A percentile compares a stretch with the other conserved stretches of the same genome.
These are phyloP conservation scores for Sporobolomyces phaffii DNA, from an alignment of 768 basidiomycete species.

Conservation along the genomic window DNA sequence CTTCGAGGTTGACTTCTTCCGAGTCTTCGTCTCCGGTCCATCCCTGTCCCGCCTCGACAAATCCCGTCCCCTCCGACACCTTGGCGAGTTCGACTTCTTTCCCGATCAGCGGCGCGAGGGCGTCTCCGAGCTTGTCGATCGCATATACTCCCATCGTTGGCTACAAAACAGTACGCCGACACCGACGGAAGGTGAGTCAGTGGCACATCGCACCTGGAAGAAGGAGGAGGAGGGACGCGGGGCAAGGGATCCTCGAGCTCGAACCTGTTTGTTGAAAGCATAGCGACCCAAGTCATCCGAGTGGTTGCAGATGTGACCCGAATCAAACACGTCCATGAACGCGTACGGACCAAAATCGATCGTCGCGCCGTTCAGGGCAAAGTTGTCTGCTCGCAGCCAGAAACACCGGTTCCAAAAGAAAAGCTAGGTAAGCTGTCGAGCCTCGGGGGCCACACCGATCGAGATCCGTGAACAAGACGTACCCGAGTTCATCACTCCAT, in stretches of 20 bases:
- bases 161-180: slow-evolving; percentile 36
- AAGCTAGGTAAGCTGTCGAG: too few species aligned
- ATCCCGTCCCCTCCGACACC: slow-evolving; percentile 41
- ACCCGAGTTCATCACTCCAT: slow-evolving; percentile 83
- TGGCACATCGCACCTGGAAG: not conserved
- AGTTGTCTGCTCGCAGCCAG: too few species aligned
- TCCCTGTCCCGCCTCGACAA: slow-evolving; percentile 50
- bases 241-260: too few species aligned
- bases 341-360: slow-evolving; percentile 55
- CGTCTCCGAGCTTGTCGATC: slow-evolving; percentile 56
- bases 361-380: slow-evolving; percentile 51
- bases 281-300: slow-evolving; percentile 60
- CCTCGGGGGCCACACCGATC: too few species aligned
- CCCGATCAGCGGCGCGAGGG: slow-evolving; percentile 79
- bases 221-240: too few species aligned
- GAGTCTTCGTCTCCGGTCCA: slow-evolving; percentile 59
- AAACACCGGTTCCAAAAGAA: too few species aligned
- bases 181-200: not conserved
- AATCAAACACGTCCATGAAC: slow-evolving; percentile 26
- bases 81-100: slow-evolving; percentile 62
- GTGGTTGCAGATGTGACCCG: slow-evolving; percentile 48
- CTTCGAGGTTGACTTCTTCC: slow-evolving; percentile 52
- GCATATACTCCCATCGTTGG: slow-evolving; percentile 59
- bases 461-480: not conserved
- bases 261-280: slow-evolving; percentile 15